Base-by-base conservation (phyloP, 371 early-diverging fungal species). In the Mucor ambiguus region DNA sequence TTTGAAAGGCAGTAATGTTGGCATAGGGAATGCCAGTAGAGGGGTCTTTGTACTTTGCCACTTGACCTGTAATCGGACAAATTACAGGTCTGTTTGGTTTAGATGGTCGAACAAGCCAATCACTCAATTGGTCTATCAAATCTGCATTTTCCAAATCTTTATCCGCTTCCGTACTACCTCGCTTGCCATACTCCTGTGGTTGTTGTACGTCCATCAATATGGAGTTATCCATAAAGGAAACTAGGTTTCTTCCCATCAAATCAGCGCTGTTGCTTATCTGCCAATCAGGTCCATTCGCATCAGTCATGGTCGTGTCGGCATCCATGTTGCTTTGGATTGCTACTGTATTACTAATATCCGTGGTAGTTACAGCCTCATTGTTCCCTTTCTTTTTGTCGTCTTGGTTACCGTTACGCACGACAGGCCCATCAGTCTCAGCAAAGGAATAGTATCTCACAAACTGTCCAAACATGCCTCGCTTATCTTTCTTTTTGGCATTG, bases 51-150 rank as follows among this genome's bases (percentile, higher is more conserved):
- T 90, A 92, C 33, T 78, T 82, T 16, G 91, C 92, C 2, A 78
- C 70, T n/a, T 86, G 66, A 12, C 91, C 91, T 1, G 90, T 90
- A 55, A 92, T 81, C 4, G 86, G 88, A 63, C 92, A 92, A 3
- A 75, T 11, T 1, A 69, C 57, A 9, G 84, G 81, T 37, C 79
- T 69, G 2, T 67, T 64, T 0, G 84, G 82, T 58, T 76, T 74
- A 16, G 74, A 64, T 1, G 55, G 37, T 32, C 73, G 74, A n/a
- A 73, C 67, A 14, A 68, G 41, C 83, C 83, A 83, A 26, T 48
- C 24, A 1, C 58, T 55, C 5, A 81, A 61, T 44, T 67, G 56
- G 5, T 78, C 71, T 32, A 79, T 75, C 44, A 81, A 59, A 52
- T 72, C 81, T 6, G 67, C 35, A n/a, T 62, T 71, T 55, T 81